Percentiles rank a stretch among this genome's conserved stretches.
These are phyloP conservation scores for Austropuccinia psidii DNA, from an alignment of 1,284 basidiomycete genomes.

Conservation along the genomic window DNA sequence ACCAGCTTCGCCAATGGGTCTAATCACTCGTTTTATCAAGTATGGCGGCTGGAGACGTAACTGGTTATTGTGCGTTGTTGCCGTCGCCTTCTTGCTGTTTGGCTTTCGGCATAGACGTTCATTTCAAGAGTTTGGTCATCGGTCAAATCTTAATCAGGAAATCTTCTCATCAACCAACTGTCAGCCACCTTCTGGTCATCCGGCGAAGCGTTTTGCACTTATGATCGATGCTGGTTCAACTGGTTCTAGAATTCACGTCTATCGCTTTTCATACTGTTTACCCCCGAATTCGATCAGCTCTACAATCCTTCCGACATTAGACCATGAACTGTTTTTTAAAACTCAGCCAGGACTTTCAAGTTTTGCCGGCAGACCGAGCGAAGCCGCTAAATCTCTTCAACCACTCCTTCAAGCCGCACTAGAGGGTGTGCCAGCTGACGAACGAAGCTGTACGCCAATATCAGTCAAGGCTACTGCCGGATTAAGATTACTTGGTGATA, in stretches of 20 bases:
- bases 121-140: too few species aligned
- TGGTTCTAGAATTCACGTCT: slow-evolving; percentile 92
- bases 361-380: slow-evolving; percentile 55
- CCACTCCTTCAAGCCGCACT: slow-evolving; percentile 72
- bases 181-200: slow-evolving; percentile 10
- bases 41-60: slow-evolving; percentile 11
- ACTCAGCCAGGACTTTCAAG: slow-evolving; percentile 72
- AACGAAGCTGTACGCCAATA: slow-evolving; percentile 73
- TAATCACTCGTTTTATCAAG: slow-evolving; percentile 6
- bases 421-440: slow-evolving; percentile 61
- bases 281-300: slow-evolving; percentile 49
- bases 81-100: slow-evolving; percentile 1
- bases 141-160: too few species aligned
- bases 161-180: background rate
- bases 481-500: slow-evolving; percentile 64
- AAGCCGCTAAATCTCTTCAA: slow-evolving; percentile 73
- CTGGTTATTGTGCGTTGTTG: background rate
- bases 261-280: slow-evolving; percentile 91
- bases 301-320: slow-evolving; percentile 58
- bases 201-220: slow-evolving; percentile 66
- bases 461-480: slow-evolving; percentile 95
- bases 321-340: slow-evolving; percentile 87
- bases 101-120: too few species aligned
- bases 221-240: slow-evolving; percentile 99
- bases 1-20: too few species aligned